Evolutionary conservation across 768 basidiomycete genomes (phyloP), one percentile per base, ranked within the genome.

Genomic region (Lentinula boryana): DNA sequence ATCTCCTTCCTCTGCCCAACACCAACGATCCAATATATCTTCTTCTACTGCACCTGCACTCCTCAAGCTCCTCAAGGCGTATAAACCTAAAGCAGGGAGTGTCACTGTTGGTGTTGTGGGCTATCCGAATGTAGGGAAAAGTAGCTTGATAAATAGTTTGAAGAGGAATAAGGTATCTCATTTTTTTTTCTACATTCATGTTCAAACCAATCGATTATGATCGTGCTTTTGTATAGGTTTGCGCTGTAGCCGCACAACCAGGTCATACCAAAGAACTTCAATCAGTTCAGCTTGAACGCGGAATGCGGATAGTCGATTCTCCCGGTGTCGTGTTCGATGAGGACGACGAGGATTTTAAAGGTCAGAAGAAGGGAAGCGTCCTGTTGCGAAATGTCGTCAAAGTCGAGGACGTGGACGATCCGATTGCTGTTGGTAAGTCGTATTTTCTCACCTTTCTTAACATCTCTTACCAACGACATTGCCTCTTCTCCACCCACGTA

Each of bases 301-400:
- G 95, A 0, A 81, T 99, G 68, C 86, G 88, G 60, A 88, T 98
- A 38, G 81, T 98, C 5, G 97, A 98, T 73, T 98, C 95, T 40
- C 96, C 97, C 0, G 97, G 96, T 63, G 94, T 98, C n/a, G 91
- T 99, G 1, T 93, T 97, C 65, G 93, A 95, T 62, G 91, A 93
- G 60, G 86, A 90, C 60, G 81, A 86, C 52, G 69, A 78, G 52
- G 73, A 78, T 54, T 72, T 70, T 38, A 82, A 80, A 58, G 74
- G 76, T 4, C 69, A 64, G 64, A 82, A 72, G 72, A 85, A 84
- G 59, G 78, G 79, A 4, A 88, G 85, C 66, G 78, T 95, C 13
- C 78, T 97, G 33, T 78, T 97, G 8, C 78, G 93, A 21, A 97
- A 97, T 66, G 93, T 95, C 35, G 80, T 96, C 63, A 94, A 88